Evolutionary conservation across 805 yeast genomes (phyloP).

Genomic region (Hanseniaspora osmophila): DNA sequence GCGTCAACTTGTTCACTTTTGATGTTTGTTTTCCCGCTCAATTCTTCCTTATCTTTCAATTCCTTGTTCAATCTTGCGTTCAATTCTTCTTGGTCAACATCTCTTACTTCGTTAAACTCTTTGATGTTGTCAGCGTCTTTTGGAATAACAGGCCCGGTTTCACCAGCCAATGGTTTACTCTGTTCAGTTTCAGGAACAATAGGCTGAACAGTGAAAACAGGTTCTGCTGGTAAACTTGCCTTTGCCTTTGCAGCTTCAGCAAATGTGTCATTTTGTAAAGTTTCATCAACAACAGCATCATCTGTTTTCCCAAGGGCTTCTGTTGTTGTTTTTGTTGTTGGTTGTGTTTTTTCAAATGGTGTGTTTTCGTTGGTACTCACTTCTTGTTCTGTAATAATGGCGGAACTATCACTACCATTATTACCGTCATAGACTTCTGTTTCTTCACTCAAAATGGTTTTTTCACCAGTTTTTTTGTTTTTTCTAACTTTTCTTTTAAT

Average conservation of each 20-base stretch:
- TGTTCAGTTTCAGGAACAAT: conserved; percentile 4
- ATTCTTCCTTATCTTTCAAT: background rate
- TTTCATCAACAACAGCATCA: conserved; percentile 7
- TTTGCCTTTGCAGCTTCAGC: conserved; percentile 3
- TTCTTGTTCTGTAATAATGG: conserved; percentile 2
- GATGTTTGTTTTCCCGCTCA: background rate
- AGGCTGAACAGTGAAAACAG: conserved; percentile 2
- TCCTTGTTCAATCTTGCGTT: conserved; percentile 20
- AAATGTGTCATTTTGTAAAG: conserved; percentile 6
- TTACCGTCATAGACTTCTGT: conserved; percentile 13
- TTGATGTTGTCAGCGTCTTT: conserved; percentile 39
- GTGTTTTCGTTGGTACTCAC: background rate
- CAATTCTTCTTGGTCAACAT: conserved; percentile 38
- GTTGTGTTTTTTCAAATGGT: background rate
- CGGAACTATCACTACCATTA: background rate
- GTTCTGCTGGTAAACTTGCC: conserved; percentile 1
- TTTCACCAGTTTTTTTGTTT: conserved; percentile 30
- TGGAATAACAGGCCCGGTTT: conserved; percentile 50
- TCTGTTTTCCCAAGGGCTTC: background rate
- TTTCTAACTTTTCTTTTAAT: conserved; percentile 27
- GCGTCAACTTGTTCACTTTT: background rate
- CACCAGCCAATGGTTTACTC: conserved; percentile 34
- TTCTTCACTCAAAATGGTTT: conserved; percentile 22
- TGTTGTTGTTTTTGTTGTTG: background rate
- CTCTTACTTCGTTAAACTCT: conserved; percentile 37